Base-by-base conservation (phyloP, 257 asterid genomes). In the Petrea volubilis region DNA sequence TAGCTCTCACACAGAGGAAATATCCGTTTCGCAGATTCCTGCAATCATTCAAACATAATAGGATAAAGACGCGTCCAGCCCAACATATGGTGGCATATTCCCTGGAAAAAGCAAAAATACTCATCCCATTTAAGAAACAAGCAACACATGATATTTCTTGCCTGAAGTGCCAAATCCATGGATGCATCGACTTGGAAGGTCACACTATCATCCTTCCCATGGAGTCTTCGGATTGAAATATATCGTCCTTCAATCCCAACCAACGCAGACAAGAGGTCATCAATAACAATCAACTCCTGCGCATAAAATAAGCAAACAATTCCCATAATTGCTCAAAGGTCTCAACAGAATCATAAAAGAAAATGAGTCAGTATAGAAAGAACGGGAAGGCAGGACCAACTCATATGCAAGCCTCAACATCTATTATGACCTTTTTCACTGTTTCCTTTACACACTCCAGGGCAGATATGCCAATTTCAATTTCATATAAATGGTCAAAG, bases 161-260 rank as follows among this genome's bases (percentile, higher is more conserved):
- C 99, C 92, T 91, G 99, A 83, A 94, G 96, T 47, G 93, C 82
- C 77, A 94, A 84, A 86, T 90, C 99, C 99, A 94, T 91, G 27
- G 99, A 94, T 50, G 97, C 86, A 60, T 91, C 99, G 65, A 90
- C 90, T 57, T 91, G 89, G 68, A 88, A 91, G 51, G 78, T 69
- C 28, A 84, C 72, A 74, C 21, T 33, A 74, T 86, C 83, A 65
- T 80, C 96, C 84, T 84, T 87, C 74, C 90, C 95, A 8, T 73
- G 85, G 51, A 76, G 83, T 76, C 78, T 81, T 74, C 75, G 87
- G 51, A 91, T 85, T 61, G 97, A 88, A 71, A 83, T 85, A 64
- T 94, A 94, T 9, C 93, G 82, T 56, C 99, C 99, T 73, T 94
- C 99, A 75, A 91, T 84, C 71, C 99, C 99, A 75, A 87, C 85